These are phyloP conservation scores for Oemleria cerasiformis DNA, from an alignment of 306 rosid species.

Conservation along the genomic window DNA sequence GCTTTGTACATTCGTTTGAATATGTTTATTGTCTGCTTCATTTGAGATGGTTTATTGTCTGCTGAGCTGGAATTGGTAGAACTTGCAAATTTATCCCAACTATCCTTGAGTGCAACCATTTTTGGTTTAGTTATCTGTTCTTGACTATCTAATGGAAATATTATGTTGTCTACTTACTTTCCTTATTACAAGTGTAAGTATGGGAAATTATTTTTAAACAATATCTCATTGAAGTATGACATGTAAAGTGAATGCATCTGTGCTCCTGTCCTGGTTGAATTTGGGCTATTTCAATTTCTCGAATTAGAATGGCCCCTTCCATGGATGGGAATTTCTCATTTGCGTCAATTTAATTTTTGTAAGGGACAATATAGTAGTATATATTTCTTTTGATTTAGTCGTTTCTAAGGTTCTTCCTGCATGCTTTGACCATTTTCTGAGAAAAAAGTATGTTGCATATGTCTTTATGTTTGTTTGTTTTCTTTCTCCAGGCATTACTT, in stretches of 20 bases:
- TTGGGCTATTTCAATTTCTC: background rate
- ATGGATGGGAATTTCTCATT: background rate
- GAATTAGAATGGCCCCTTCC: background rate
- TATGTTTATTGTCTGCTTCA: too few relatives aligned
- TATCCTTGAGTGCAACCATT: background rate
- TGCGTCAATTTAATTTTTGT: background rate
- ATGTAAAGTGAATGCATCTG: background rate
- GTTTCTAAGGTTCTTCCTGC: background rate
- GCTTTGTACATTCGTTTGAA: background rate
- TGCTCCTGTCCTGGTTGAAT: slow-evolving; percentile 1
- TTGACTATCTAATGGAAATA: background rate
- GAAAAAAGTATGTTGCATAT: background rate
- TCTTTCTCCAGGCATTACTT: slow-evolving; percentile 55
- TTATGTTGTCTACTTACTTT: background rate
- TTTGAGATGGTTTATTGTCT: background rate
- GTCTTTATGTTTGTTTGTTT: background rate
- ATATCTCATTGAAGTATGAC: background rate
- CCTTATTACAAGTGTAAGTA: background rate
- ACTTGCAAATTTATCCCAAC: background rate
- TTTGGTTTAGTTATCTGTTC: background rate
- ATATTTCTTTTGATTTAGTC: background rate
- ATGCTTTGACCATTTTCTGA: background rate
- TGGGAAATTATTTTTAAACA: background rate
- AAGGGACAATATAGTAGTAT: background rate
- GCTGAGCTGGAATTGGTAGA: slow-evolving; percentile 8